Base-by-base conservation (phyloP, 2,329 filamentous ascomycete genomes). In the Aspergillus japonicus region DNA sequence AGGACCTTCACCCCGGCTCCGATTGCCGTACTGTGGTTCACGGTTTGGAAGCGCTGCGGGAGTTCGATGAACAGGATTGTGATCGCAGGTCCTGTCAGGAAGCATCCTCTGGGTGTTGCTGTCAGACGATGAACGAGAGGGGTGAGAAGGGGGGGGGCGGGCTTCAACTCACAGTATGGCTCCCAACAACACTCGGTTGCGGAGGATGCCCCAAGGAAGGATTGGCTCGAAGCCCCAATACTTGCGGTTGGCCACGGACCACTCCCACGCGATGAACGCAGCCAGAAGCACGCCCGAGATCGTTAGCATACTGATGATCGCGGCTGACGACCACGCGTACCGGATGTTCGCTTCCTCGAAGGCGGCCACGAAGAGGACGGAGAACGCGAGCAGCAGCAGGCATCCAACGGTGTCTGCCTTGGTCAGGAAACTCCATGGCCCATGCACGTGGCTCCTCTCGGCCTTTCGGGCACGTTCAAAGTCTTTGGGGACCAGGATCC, bases 261-360 rank as follows among this genome's bases (percentile, higher is more conserved):
- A 62, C 47, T 64, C 57, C 64, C 63, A 68, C 0, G 12, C 42
- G 4, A 65, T 12, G 33, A 70, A 67, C 6, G 23, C 23, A 4
- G 58, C 47, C 51, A 61, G 63, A 8, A 58, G 42, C 2, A 83
- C 57, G 0, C 72, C 76, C 0, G 84, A 81, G 2, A 84, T 70
- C 2, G 76, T 71, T 16, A 88, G 70, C 14, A 82, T 77, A 14
- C 74, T 67, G 50, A 86, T 71, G 4, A 87, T 82, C n/a, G 79
- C 72, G 0, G 78, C 76, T 50, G 81, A 83, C 26, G 74, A 72
- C 85, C 85, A 87, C 1, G 75, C 65, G 57, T 80, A 82, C 0
- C 77, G 78, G 47, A 81, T 79, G 0, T 83, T 84, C 2, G 80
- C 85, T 65, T 87, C 81, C 62, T 87, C 83, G 21, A 87, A 70